Percentiles rank a stretch among this genome's conserved stretches.
phyloP scores from a whole-genome alignment of 768 basidiomycete genomes.

The Leucosporidium yakuticum region DNA sequence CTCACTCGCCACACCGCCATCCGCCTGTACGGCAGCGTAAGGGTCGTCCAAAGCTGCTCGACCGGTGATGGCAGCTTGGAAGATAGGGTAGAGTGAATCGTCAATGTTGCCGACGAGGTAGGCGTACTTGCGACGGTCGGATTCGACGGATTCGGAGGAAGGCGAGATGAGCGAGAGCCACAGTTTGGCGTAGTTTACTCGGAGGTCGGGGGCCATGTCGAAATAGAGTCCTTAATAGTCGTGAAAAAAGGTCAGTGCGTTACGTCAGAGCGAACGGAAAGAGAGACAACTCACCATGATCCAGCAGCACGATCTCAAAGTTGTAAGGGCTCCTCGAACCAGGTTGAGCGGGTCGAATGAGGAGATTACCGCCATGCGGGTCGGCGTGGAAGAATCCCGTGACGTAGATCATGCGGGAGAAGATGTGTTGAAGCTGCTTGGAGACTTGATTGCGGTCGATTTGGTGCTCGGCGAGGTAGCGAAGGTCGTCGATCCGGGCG shows the following conservation, averaged over 20 bases:
- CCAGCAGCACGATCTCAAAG: slow-evolving; percentile 90
- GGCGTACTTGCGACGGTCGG: slow-evolving; percentile 77
- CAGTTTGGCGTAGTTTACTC: slow-evolving; percentile 58
- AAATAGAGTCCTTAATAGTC: slow-evolving; percentile 65
- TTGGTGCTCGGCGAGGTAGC: slow-evolving; percentile 67
- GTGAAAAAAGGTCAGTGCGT: background rate
- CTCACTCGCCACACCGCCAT: slow-evolving; percentile 46
- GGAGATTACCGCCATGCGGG: slow-evolving; percentile 63
- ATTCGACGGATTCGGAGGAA: slow-evolving; percentile 58
- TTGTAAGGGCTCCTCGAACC: slow-evolving; percentile 75
- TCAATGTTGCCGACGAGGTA: slow-evolving; percentile 78
- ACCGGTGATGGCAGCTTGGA: slow-evolving; percentile 87
- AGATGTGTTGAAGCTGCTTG: slow-evolving; percentile 81
- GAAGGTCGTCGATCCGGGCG: slow-evolving; percentile 77
- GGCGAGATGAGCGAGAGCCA: slow-evolving; percentile 83
- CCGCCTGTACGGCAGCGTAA: slow-evolving; percentile 37
- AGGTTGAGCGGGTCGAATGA: slow-evolving; percentile 69
- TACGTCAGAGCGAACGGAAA: background rate
- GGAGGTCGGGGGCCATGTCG: slow-evolving; percentile 70
- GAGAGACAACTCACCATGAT: slow-evolving; percentile 56
- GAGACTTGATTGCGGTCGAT: slow-evolving; percentile 94
- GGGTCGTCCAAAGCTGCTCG: slow-evolving; percentile 64
- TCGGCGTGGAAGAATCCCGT: slow-evolving; percentile 48
- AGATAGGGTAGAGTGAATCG: slow-evolving; percentile 69
- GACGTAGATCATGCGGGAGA: slow-evolving; percentile 89